Conservation (phyloP, 192 early-diverging fungal species). For the Coemansia sp. region DNA sequence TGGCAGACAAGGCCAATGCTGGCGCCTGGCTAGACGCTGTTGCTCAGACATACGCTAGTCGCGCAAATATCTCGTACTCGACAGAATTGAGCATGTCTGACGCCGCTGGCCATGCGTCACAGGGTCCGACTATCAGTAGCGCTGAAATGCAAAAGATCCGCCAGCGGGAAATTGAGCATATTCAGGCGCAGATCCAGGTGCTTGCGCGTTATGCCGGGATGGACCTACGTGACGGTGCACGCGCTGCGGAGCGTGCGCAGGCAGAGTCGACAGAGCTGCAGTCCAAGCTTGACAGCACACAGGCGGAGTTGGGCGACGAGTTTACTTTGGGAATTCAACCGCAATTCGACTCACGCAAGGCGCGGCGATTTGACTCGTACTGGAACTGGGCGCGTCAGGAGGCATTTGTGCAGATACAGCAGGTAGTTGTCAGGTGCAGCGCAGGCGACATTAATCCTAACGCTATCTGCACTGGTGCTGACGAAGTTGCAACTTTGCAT, state of each 20-base stretch:
- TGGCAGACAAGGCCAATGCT: constrained; percentile 44
- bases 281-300: constrained; percentile 72
- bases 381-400: constrained; percentile 87
- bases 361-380: constrained; percentile 87
- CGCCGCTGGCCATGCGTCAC: neutral
- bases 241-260: constrained; percentile 62
- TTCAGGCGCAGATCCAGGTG: constrained; percentile 80
- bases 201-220: constrained; percentile 79
- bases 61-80: constrained; percentile 64
- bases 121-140: constrained; percentile 75
- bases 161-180: constrained; percentile 66
- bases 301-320: constrained; percentile 80
- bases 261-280: constrained; percentile 60
- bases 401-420: constrained; percentile 63
- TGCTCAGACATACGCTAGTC: constrained; percentile 76
- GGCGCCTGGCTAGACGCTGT: constrained; percentile 57
- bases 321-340: constrained; percentile 75
- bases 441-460: constrained; percentile 62
- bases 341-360: constrained; percentile 74
- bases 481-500: constrained; percentile 43
- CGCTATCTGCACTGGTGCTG: no score
- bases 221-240: constrained; percentile 71
- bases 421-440: constrained; percentile 75
- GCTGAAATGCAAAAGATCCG: constrained; percentile 83
- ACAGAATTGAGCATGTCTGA: neutral